phyloP scores from a whole-genome alignment of 805 yeast genomes.

The Kockiozyma suomiensis region DNA sequence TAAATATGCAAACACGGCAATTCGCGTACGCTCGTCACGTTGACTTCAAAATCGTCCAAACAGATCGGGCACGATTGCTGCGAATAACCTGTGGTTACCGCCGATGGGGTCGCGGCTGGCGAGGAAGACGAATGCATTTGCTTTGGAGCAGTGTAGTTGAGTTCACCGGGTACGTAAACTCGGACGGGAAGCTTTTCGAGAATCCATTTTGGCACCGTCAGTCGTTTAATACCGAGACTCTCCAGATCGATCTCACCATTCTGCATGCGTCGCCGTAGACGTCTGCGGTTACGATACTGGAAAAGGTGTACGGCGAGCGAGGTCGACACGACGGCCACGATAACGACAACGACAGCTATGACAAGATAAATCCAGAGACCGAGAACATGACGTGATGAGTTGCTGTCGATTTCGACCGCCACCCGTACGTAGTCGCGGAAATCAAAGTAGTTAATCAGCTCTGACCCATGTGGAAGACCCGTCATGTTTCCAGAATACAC shows the following conservation, averaged over 20 bases:
- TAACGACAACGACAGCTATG: slow-evolving; percentile 26
- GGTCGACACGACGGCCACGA: slow-evolving; percentile 3
- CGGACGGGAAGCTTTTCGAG: slow-evolving; percentile 27
- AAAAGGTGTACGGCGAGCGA: slow-evolving; percentile 15
- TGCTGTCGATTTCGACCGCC: slow-evolving; percentile 21
- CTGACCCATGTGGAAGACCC: slow-evolving; percentile 23
- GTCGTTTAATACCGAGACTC: slow-evolving; percentile 27
- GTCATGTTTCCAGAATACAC: slow-evolving; percentile 33
- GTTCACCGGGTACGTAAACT: slow-evolving; percentile 29
- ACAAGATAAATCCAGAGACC: slow-evolving; percentile 30
- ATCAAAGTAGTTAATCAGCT: slow-evolving; percentile 20
- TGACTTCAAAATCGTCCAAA: slow-evolving; percentile 64
- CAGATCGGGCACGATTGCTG: slow-evolving; percentile 67
- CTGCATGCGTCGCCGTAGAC: slow-evolving; percentile 25
- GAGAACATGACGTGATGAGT: slow-evolving; percentile 8
- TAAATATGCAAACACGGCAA: slow-evolving; percentile 80
- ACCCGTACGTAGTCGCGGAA: slow-evolving; percentile 33
- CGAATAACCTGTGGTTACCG: slow-evolving; percentile 8
- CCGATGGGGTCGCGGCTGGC: neutral
- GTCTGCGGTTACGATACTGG: slow-evolving; percentile 22
- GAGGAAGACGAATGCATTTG: neutral
- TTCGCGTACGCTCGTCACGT: slow-evolving; percentile 59
- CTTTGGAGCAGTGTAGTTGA: neutral
- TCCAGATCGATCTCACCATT: slow-evolving; percentile 32
- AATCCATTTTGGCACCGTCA: slow-evolving; percentile 31